A percentile compares a stretch with the other conserved stretches of the same genome.
Conservation (phyloP, 257 asterid species). For the Nicotiana benthamiana region DNA sequence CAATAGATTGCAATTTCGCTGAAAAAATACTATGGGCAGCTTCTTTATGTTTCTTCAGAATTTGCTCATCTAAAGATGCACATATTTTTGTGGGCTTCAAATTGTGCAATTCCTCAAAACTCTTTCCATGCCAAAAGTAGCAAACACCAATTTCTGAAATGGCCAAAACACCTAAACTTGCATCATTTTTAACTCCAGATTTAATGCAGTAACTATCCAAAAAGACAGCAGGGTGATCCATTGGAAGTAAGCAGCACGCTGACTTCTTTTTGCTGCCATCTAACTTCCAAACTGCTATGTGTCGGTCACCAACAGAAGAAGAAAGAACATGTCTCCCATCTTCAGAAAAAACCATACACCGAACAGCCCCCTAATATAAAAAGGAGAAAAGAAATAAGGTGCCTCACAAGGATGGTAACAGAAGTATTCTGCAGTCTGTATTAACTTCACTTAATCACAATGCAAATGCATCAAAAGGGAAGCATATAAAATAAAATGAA, state of each 20-base stretch:
- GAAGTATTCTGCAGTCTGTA: background rate
- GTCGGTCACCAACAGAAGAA: slow-evolving; percentile 71
- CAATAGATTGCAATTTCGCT: slow-evolving; percentile 58
- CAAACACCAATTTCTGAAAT: slow-evolving; percentile 83
- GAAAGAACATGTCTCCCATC: slow-evolving; percentile 72
- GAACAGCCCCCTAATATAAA: slow-evolving; percentile 59
- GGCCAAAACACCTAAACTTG: slow-evolving; percentile 63
- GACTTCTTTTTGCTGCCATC: slow-evolving; percentile 67
- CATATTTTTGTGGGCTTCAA: slow-evolving; percentile 64
- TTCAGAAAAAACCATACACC: slow-evolving; percentile 77
- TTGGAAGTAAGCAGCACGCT: slow-evolving; percentile 48
- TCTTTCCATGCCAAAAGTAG: slow-evolving; percentile 78
- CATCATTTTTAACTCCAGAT: slow-evolving; percentile 31
- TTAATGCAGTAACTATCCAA: slow-evolving; percentile 46
- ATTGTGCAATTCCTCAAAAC: slow-evolving; percentile 49
- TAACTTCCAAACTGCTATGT: slow-evolving; percentile 73
- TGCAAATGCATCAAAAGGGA: background rate
- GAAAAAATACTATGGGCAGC: slow-evolving; percentile 55
- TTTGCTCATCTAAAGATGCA: slow-evolving; percentile 38
- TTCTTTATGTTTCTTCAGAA: slow-evolving; percentile 46
- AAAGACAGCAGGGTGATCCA: slow-evolving; percentile 91
- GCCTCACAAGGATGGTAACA: background rate
- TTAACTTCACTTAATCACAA: background rate
- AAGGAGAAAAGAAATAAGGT: slow-evolving; percentile 1
- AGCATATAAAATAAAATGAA: slow-evolving; percentile 10